Evolutionary conservation across 306 rosid species (phyloP), one percentile per base, ranked within the genome.

Genomic region (Cucurbita ficifolia): DNA sequence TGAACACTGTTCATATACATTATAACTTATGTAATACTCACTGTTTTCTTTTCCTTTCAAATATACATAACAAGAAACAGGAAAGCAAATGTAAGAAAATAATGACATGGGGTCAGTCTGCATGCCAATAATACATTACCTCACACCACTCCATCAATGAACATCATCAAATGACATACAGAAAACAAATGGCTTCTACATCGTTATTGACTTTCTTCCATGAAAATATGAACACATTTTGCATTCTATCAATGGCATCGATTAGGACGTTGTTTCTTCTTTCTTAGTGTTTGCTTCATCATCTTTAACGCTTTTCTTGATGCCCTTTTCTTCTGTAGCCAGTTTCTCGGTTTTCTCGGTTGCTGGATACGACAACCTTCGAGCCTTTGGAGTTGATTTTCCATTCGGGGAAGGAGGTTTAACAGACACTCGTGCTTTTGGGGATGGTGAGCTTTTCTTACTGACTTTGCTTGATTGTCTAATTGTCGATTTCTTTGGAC

Each of bases 331-430:
- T 58, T 39, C 56, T 39, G 76, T 79, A 68, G 63, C 72, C 19
- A 50, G 77, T 70, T 85, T 86, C 45, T 84, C 90, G 9, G 85
- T 67, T 68, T 85, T 87, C 48, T 84, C 90, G 4, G 86, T 63
- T 57, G 88, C 13, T 18, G 97, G 86, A 75, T 80, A 94, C 39
- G 97, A 86, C 64, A 94, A 78, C 77, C 96, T 86, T 78, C 90
- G 86, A 62, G 92, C 60, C 75, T 73, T 86, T 57, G 80, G 36
- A 57, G 86, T 67, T 71, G 77, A 86, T 85, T 84, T 89, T 64
- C 82, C 87, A 81, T 81, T 84, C 22, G 83, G 49, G 6, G 59
- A 78, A 82, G 81, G 71, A 52, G 76, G 79, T 76, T 87, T 86
- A 40, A 76, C 83, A 33, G 78, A 70, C 71, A 75, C 77, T 8